A percentile compares a stretch with the other conserved stretches of the same genome.
Conservation (phyloP, 345 rosid genomes). For the Euphorbia peplus region DNA sequence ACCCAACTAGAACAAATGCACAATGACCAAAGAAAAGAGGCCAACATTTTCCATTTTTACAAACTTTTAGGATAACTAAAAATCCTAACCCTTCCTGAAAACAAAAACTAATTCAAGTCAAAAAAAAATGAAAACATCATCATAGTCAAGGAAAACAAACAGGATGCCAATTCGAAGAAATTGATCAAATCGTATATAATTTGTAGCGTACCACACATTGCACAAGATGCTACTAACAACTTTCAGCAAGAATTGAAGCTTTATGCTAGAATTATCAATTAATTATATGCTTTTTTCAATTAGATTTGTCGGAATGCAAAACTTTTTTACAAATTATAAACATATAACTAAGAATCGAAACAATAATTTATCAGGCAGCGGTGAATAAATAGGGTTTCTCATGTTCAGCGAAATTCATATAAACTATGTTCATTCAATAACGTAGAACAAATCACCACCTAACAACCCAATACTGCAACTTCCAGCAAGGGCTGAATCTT, state of each 20-base stretch:
- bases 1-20: background rate
- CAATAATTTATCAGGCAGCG: background rate
- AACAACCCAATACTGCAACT: background rate
- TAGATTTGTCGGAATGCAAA: no score
- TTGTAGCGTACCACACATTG: background rate
- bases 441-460: background rate
- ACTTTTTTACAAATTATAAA: background rate
- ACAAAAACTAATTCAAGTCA: background rate
- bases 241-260: constrained; percentile 1
- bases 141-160: background rate
- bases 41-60: background rate
- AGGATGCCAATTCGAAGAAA: background rate
- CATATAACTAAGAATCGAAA: background rate
- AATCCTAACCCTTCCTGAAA: background rate
- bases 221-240: background rate
- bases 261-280: background rate
- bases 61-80: background rate
- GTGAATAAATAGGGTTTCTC: background rate
- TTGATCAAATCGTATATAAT: background rate
- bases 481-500: background rate
- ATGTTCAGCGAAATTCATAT: background rate
- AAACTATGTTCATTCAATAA: background rate
- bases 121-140: background rate
- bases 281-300: background rate
- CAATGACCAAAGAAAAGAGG: background rate